Percentiles rank a stretch among this genome's conserved stretches.
Evolutionary conservation across 805 yeast genomes (phyloP).

Genomic region (Candida pini): DNA sequence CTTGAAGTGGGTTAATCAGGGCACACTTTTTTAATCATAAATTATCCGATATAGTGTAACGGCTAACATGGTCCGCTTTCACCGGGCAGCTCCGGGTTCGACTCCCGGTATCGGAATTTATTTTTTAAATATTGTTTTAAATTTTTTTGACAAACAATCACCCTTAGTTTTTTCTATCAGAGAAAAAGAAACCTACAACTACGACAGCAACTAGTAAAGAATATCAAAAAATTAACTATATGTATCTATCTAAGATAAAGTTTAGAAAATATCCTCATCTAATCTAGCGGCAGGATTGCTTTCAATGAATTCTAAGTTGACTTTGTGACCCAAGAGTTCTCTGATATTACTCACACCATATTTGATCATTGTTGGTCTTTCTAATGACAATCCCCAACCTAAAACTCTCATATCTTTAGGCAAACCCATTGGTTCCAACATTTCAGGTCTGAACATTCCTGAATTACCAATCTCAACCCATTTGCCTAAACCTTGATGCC

Average conservation of each 20-base stretch:
- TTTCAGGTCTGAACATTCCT: conserved; percentile 99
- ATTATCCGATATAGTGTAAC: conserved; percentile 71
- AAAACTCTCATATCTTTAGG: conserved; percentile 90
- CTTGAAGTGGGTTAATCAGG: too few relatives aligned
- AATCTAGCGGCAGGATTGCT: conserved; percentile 96
- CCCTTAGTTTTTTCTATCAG: background rate
- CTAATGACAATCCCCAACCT: conserved; percentile 96
- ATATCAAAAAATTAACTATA: too few relatives aligned
- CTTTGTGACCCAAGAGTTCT: conserved; percentile 96
- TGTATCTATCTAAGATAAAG: too few relatives aligned
- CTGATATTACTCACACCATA: conserved; percentile 93
- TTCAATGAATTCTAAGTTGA: conserved; percentile 88
- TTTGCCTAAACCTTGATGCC: conserved; percentile 88
- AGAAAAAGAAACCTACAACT: too few relatives aligned
- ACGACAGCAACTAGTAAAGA: too few relatives aligned
- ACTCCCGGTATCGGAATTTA: conserved; percentile 74
- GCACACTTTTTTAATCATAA: too few relatives aligned
- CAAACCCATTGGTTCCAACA: conserved; percentile 97
- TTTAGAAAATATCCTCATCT: conserved; percentile 59
- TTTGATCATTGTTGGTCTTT: conserved; percentile 99
- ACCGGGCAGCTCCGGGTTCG: conserved; percentile 85
- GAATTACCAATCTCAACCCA: conserved; percentile 99
- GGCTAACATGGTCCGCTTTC: conserved; percentile 86
- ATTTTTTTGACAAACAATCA: background rate
- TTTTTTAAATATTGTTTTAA: background rate